phyloP scores from a whole-genome alignment of 305 asterid genomes.

The Solanum hybrid region DNA sequence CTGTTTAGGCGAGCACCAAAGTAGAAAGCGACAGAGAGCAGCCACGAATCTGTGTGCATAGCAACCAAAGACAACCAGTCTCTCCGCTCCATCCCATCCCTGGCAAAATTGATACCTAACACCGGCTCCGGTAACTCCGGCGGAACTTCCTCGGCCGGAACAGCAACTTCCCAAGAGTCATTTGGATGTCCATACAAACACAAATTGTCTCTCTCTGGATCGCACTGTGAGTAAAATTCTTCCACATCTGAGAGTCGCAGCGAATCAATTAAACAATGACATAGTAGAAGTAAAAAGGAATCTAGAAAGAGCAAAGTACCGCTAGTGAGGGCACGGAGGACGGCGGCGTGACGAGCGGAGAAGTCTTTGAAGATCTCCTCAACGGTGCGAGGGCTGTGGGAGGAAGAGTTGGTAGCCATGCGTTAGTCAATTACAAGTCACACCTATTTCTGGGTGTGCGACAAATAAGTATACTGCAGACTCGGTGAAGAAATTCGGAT shows the following conservation, averaged over 20 bases:
- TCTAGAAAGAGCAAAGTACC: conserved; percentile 25
- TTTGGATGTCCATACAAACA: conserved; percentile 83
- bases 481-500: background rate
- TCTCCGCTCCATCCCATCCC: conserved; percentile 82
- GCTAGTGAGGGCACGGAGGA: conserved; percentile 65
- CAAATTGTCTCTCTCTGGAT: conserved; percentile 87
- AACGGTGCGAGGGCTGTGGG: conserved; percentile 50
- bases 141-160: conserved; percentile 96
- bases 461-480: background rate
- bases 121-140: conserved; percentile 93
- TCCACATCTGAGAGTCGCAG: conserved; percentile 46
- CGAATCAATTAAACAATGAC: background rate
- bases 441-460: background rate
- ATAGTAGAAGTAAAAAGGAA: background rate
- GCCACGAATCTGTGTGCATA: conserved; percentile 86
- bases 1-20: conserved; percentile 85
- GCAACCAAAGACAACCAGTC: conserved; percentile 91
- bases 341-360: conserved; percentile 72
- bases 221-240: conserved; percentile 63
- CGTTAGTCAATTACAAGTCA: background rate
- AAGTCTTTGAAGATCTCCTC: conserved; percentile 90
- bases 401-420: conserved; percentile 55
- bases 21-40: conserved; percentile 81
- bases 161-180: conserved; percentile 81
- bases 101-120: conserved; percentile 83